Base-by-base conservation (phyloP, 176 grass and related monocot species). In the Juncus inflexus region DNA sequence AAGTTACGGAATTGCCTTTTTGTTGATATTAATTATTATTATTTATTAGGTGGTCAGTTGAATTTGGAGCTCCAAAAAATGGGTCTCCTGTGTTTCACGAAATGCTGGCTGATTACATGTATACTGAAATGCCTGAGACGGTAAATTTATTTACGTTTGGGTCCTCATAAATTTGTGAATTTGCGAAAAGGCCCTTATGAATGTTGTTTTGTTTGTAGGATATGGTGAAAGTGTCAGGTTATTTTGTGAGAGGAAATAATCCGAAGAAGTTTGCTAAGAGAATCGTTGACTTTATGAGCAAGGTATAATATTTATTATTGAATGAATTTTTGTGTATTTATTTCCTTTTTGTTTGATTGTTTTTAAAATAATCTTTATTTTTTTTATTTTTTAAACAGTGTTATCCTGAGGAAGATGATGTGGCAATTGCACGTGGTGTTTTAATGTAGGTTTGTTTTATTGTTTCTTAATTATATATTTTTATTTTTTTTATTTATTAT, bases 371-470 rank as follows among this genome's bases (percentile, higher is more conserved):
- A 50, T 58, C 19, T 84, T 35, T 74, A 62, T 73, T 52, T 19
- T 65, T 9, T 36, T 62, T 16, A 61, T 65, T 43, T 61, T 61
- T 50, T 40, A 5, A 74, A 66, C 75, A 99, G 94, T 99, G 94
- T 77, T 99, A 99, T 69, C 88, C 94, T 79, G 88, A 83, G 50
- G 94, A 99, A 81, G 94, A 99, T 76, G 94, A 99, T 80, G 72
- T 74, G 61, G 94, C 88, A 86, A 92, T 92, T 80, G 85, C 94
- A 75, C 88, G 83, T 55, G 83, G 84, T 73, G 78, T 92, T 42
- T 74, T 99, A 66, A 75, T 89, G 94, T 99, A 86, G 83, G 88
- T 77, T 75, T 59, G 13, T 52, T 19, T 54, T 42, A 28, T 28
- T 28, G 19, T 28, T 28, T 28, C 19, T 28, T 28, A 28, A 28